Base-by-base conservation (phyloP, 805 yeast species). In the Candida tammaniensis region DNA sequence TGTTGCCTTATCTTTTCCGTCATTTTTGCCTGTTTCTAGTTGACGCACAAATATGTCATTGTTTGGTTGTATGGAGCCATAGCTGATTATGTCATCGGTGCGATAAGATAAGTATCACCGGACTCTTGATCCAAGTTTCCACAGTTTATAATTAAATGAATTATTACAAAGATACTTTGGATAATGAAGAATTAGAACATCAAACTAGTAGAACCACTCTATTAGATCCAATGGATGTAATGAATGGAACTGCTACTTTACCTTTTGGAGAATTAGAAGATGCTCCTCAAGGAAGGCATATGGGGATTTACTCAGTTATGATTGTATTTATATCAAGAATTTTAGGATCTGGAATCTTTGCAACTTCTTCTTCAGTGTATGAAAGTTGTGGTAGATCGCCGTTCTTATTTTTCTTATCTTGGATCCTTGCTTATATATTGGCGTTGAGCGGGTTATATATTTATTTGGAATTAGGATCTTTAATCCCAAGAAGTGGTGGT, bases 331-430 rank as follows among this genome's bases (percentile, higher is more conserved):
- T 84, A 5, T 76, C 86, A 11, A 61, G 89, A 40, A 83, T 84
- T 26, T 62, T 84, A 9, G 93, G 94, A 0, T 80, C 88, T 0
- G 93, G 93, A 0, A 82, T 84, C 7, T 80, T 83, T 61, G 81
- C 88, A 6, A 75, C 80, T 1, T 82, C 89, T 0, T 72, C 84
- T 13, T 74, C 80, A 17, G 74, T 83, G 19, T 80, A 75, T 48
- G 70, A 69, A 28, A 82, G 80, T 44, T 75, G 78, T 46, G 89
- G 89, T 17, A 80, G 86, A 10, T 80, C 83, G 7, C 76, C 80
- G 2, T 57, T 68, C 14, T 47, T 81, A 21, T 84, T 81, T 51
- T 71, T 82, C 30, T 39, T 63, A 0, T 72, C 83, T 1, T 84
- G 93, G 93, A 19, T 68, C 2, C 49, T 79, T 8, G 80, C 86